Evolutionary conservation across 2,329 filamentous ascomycete genomes (phyloP), one percentile per base, ranked within the genome.

Genomic region (Aspergillus ibericus): DNA sequence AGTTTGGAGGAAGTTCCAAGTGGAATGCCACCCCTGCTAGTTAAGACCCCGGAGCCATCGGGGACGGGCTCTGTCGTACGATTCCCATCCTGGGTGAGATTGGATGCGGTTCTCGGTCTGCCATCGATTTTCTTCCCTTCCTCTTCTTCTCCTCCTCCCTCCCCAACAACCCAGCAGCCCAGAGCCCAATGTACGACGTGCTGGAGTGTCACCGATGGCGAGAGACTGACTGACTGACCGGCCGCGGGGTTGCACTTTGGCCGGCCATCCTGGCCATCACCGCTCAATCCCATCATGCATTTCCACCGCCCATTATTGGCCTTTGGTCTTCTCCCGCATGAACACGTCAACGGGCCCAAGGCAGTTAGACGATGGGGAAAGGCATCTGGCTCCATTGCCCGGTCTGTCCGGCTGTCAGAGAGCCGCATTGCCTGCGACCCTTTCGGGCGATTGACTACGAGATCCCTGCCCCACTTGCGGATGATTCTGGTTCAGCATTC

Each of bases 261-360:
- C 44, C 27, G 35, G 15, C 12, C 38, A 27, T 44, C 48, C 40
- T 53, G 53, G 55, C 36, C 56, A 59, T 57, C 54, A 59, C 49
- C 53, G 48, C 53, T 62, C 47, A 52, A 55, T 56, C 44, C 46
- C 53, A 52, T 52, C 53, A 56, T 63, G 56, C 51, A 61, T 42
- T 59, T 58, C 46, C 56, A 51, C 62, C 56, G 56, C 58, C 57
- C 63, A 61, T 63, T 55, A 69, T 67, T 68, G 66, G 66, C 36
- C 35, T 62, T 42, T 44, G 47, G 34, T 10, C 36, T 55, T 53
- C 53, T 48, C 53, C 63, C 61, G 64, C 62, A 68, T 60, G 66
- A 63, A 66, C 68, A 71, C 68, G 68, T 70, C 68, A 69, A 70
- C 64, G 47, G 55, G 48, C 56, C 58, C 64, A 57, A 61, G 59